Conservation (phyloP, 352 stramenopile genomes). For the Phytopythium chamaehyphon region DNA sequence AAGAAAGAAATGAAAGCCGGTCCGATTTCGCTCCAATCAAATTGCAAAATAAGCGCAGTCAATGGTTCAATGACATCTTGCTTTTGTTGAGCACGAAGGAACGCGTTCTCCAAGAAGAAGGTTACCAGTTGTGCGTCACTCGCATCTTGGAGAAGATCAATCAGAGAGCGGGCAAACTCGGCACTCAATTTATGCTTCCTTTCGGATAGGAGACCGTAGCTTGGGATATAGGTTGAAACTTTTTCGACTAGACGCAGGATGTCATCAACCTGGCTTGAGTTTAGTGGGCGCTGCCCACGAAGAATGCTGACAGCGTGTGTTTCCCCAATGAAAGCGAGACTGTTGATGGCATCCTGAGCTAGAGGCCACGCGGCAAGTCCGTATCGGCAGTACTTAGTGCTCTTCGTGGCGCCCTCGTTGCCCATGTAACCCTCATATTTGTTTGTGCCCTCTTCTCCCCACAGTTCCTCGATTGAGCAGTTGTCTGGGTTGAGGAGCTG, state of each 20-base stretch:
- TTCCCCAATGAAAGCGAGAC: slow-evolving; percentile 8
- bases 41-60: slow-evolving; percentile 5
- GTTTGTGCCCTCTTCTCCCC: slow-evolving; percentile 11
- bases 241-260: slow-evolving; percentile 7
- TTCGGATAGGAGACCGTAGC: not conserved
- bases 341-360: slow-evolving; percentile 1
- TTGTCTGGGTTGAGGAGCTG: slow-evolving; percentile 21
- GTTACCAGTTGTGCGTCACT: slow-evolving; percentile 7
- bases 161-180: slow-evolving; percentile 6
- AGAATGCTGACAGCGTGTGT: slow-evolving; percentile 4
- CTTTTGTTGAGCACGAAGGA: slow-evolving; percentile 7
- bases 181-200: slow-evolving; percentile 1
- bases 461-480: slow-evolving; percentile 10
- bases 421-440: slow-evolving; percentile 11
- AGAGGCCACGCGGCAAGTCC: slow-evolving; percentile 11
- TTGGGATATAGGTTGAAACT: slow-evolving; percentile 1
- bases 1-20: slow-evolving; percentile 2
- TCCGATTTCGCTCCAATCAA: slow-evolving; percentile 10
- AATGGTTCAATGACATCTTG: not conserved
- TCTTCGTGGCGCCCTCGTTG: slow-evolving; percentile 16
- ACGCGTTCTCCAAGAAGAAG: slow-evolving; percentile 13
- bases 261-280: not conserved
- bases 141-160: slow-evolving; percentile 8
- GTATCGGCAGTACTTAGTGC: slow-evolving; percentile 14
- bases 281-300: not conserved